phyloP scores from a whole-genome alignment of 1,139 yeast genomes.

The Geotrichum restrictum region DNA sequence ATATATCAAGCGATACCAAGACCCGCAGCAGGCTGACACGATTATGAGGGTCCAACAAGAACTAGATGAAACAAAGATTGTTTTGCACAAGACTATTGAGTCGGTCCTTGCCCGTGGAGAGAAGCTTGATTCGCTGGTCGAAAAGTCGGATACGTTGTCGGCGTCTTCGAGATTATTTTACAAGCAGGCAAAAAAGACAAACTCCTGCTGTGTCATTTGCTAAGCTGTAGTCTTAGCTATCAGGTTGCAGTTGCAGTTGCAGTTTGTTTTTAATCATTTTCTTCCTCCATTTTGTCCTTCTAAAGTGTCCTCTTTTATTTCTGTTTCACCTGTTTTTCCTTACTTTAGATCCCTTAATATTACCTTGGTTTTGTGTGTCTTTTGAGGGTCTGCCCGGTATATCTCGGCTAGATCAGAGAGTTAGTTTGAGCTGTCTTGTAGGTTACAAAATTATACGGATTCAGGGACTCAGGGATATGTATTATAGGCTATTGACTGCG shows the following conservation, averaged over 20 bases:
- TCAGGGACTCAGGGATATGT: too few species aligned
- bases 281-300: neutral
- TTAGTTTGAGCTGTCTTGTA: too few species aligned
- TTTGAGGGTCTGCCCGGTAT: neutral
- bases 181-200: conserved; percentile 95
- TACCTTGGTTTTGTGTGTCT: too few species aligned
- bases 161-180: conserved; percentile 89
- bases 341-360: too few species aligned
- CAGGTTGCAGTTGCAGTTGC: neutral
- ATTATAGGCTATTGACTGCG: too few species aligned
- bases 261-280: neutral
- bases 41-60: conserved; percentile 97
- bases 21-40: conserved; percentile 95
- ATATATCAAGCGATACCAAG: conserved; percentile 83
- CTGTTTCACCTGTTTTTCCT: neutral
- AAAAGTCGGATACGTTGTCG: conserved; percentile 88
- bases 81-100: conserved; percentile 92
- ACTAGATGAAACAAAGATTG: conserved; percentile 94
- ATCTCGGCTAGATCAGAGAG: too few species aligned
- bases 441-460: too few species aligned
- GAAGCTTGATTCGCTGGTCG: conserved; percentile 87
- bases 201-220: conserved; percentile 87
- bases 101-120: conserved; percentile 94
- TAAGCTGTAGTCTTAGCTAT: conserved; percentile 33
- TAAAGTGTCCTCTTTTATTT: neutral